Conservation (phyloP, 305 asterid genomes). For the Lippia alba region DNA sequence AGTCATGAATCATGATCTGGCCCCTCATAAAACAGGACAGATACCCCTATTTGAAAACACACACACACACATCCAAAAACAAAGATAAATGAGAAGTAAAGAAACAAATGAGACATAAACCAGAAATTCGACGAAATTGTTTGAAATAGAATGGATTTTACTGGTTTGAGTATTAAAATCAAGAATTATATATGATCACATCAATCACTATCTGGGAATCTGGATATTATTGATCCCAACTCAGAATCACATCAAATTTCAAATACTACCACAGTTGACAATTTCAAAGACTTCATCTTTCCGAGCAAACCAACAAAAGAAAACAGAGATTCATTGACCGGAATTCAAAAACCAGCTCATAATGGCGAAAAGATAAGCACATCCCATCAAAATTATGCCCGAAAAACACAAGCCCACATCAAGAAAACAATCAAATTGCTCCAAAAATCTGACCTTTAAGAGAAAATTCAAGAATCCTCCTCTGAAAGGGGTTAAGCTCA, state of each 20-base stretch:
- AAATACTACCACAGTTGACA: conserved; percentile 7
- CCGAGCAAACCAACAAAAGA: neutral
- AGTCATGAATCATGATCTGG: neutral
- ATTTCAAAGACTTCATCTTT: neutral
- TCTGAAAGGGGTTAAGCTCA: conserved; percentile 30
- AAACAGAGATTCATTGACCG: conserved; percentile 18
- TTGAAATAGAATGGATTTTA: no score
- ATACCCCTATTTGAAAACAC: no score
- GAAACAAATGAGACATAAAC: no score
- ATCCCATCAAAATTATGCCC: conserved; percentile 16
- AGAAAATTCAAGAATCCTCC: conserved; percentile 25
- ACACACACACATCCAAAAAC: no score
- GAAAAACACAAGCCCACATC: conserved; percentile 31
- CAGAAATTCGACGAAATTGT: no score
- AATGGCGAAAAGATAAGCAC: conserved; percentile 13
- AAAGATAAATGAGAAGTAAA: no score
- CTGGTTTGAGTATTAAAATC: neutral
- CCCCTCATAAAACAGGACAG: no score
- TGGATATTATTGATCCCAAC: neutral
- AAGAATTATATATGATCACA: conserved; percentile 28
- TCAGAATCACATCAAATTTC: conserved; percentile 1
- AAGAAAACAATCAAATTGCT: conserved; percentile 23
- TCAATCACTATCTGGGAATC: conserved; percentile 3
- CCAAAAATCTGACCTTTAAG: conserved; percentile 45
- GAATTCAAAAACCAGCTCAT: conserved; percentile 18